phyloP scores from a whole-genome alignment of 2,329 filamentous ascomycete genomes.

The Paecilomyces sp. region DNA sequence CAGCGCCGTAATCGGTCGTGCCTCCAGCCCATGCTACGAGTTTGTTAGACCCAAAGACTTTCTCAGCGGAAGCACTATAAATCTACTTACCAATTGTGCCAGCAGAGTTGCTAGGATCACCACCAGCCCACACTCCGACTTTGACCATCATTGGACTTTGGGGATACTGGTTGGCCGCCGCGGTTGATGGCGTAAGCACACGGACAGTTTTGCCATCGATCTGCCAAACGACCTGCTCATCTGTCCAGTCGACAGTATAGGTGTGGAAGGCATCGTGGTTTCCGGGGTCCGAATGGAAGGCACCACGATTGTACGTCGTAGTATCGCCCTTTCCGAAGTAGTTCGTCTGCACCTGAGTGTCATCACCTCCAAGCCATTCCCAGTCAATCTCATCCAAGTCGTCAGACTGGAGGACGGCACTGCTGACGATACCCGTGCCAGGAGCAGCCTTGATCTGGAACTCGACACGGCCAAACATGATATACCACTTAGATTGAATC shows the following conservation, averaged over 20 bases:
- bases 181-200: conserved; percentile 62
- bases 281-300: conserved; percentile 61
- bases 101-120: conserved; percentile 67
- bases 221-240: conserved; percentile 76
- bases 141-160: conserved; percentile 95
- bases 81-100: conserved; percentile 63
- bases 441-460: conserved; percentile 78
- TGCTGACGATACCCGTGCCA: conserved; percentile 87
- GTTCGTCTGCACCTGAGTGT: conserved; percentile 80
- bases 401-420: conserved; percentile 84
- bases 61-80: conserved; percentile 1
- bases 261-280: conserved; percentile 74
- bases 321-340: conserved; percentile 94
- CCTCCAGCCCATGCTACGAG: conserved; percentile 70
- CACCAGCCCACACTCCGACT: conserved; percentile 86
- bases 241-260: conserved; percentile 89
- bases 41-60: conserved; percentile 6
- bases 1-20: conserved; percentile 71
- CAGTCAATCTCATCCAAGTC: conserved; percentile 93
- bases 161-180: conserved; percentile 69
- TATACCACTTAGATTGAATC: conserved; percentile 87
- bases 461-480: conserved; percentile 95
- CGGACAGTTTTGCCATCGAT: conserved; percentile 73
- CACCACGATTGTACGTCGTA: conserved; percentile 76
- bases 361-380: conserved; percentile 83